Conservation (phyloP, 1,139 yeast species). For the Pichia sp. region DNA sequence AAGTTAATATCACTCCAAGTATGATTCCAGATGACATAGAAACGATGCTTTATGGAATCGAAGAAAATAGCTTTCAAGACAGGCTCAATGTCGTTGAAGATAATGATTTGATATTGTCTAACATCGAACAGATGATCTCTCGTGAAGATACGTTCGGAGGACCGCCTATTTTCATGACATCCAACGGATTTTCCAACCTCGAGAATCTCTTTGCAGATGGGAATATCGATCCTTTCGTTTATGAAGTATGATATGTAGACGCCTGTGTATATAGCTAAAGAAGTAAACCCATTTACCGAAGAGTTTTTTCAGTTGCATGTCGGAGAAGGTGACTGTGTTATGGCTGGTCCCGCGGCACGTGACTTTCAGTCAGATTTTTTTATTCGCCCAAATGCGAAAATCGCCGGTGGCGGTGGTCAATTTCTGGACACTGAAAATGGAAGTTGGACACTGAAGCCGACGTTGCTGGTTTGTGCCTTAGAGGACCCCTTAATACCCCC, state of each 20-base stretch:
- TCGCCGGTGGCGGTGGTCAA: no score
- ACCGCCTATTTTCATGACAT: constrained; percentile 6
- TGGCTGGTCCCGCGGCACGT: no score
- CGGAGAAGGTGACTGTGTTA: no score
- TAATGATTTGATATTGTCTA: not conserved
- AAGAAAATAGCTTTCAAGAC: not conserved
- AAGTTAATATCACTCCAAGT: not conserved
- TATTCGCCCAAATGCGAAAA: no score
- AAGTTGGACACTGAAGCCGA: no score
- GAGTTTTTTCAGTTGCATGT: no score
- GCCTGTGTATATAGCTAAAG: not conserved
- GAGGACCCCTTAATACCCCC: no score
- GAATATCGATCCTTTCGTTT: not conserved
- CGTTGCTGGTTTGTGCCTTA: no score
- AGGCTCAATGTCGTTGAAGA: not conserved
- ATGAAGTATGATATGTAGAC: not conserved
- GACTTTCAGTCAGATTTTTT: no score
- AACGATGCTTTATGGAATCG: not conserved
- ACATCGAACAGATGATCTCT: not conserved
- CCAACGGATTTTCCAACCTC: not conserved
- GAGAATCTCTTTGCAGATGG: not conserved
- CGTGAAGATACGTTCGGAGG: constrained; percentile 2
- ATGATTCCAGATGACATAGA: not conserved
- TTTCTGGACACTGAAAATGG: no score
- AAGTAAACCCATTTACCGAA: no score